Evolutionary conservation across 257 asterid genomes (phyloP).

Genomic region (Solanum lycopersicoides): DNA sequence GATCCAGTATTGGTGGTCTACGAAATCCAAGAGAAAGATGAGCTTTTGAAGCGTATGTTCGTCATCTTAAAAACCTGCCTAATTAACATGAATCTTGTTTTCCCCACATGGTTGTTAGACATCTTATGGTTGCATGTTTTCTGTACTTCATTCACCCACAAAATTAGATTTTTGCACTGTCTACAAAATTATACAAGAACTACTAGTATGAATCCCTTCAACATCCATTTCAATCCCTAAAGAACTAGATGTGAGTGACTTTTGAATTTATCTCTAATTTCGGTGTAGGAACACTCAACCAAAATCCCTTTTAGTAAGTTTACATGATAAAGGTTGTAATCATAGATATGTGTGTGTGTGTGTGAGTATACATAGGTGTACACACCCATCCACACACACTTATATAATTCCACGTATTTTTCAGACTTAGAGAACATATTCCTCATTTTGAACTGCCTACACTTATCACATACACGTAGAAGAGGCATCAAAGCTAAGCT

Average conservation of each 20-base stretch:
- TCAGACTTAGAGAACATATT: neutral
- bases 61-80: neutral
- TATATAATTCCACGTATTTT: neutral
- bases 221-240: neutral
- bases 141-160: neutral
- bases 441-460: neutral
- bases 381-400: neutral
- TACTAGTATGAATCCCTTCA: neutral
- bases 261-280: neutral
- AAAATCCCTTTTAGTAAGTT: neutral
- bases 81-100: constrained; percentile 1
- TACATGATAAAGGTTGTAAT: neutral
- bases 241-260: neutral
- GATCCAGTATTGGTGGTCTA: constrained; percentile 77
- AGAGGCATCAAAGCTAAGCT: neutral
- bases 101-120: neutral
- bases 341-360: neutral
- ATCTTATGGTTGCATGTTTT: neutral
- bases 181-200: neutral
- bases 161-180: neutral
- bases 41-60: constrained; percentile 68
- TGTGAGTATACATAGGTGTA: neutral
- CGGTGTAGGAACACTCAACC: neutral
- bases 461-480: neutral
- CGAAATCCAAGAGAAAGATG: constrained; percentile 54